A percentile compares a stretch with the other conserved stretches of the same genome.
phyloP scores from a whole-genome alignment of 192 early-diverging fungal species.

The Backusella macrospora region DNA sequence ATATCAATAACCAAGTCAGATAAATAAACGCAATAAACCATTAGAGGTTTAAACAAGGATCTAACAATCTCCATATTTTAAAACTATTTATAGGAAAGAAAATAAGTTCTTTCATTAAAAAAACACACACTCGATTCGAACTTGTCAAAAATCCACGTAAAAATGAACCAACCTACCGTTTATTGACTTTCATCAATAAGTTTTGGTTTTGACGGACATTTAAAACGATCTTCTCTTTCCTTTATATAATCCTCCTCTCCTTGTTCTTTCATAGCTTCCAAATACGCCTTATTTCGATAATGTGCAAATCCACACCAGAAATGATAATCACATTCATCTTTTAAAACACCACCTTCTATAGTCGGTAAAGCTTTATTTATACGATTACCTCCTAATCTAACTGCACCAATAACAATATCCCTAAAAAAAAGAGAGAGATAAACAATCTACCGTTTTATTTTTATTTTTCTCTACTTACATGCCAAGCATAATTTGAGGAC shows the following conservation, averaged over 20 bases:
- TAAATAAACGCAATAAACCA: too few species aligned
- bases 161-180: too few species aligned
- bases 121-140: too few species aligned
- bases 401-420: conserved; percentile 24
- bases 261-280: conserved; percentile 13
- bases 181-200: neutral
- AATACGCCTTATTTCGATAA: conserved; percentile 17
- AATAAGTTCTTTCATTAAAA: too few species aligned
- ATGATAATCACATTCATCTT: conserved; percentile 30
- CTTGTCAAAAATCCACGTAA: too few species aligned
- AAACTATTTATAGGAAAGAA: too few species aligned
- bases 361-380: neutral
- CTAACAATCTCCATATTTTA: too few species aligned
- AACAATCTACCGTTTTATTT: too few species aligned
- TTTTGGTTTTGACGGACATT: conserved; percentile 7
- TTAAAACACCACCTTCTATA: conserved; percentile 21
- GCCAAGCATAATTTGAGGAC: conserved; percentile 26
- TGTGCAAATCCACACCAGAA: conserved; percentile 21
- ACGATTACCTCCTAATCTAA: conserved; percentile 13
- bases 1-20: too few species aligned
- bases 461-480: conserved; percentile 15
- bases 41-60: too few species aligned
- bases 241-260: conserved; percentile 21
- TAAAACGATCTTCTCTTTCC: neutral
- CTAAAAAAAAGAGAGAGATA: neutral